Conservation (phyloP, 2,329 filamentous ascomycete species). For the Aspergillus glaucus region DNA sequence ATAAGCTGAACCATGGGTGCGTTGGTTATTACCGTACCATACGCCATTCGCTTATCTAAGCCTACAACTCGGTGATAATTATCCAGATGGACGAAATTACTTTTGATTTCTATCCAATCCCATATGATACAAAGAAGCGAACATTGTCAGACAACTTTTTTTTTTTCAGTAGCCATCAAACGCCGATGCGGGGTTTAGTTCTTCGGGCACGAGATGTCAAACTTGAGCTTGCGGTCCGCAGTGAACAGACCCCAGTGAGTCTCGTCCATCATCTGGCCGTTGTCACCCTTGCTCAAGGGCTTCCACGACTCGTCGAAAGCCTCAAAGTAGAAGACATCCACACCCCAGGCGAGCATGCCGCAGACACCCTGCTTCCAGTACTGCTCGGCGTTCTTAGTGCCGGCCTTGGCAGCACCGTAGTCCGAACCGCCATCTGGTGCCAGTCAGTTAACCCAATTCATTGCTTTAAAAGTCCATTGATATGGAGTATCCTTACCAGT, state of each 20-base stretch:
- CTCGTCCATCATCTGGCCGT: slow-evolving; percentile 57
- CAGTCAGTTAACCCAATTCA: neutral
- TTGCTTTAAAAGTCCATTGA: neutral
- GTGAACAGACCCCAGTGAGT: slow-evolving; percentile 65
- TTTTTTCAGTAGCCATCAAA: too few relatives aligned
- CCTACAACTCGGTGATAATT: neutral
- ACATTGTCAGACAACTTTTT: too few relatives aligned
- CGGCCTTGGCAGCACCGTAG: slow-evolving; percentile 57
- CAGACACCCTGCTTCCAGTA: slow-evolving; percentile 61
- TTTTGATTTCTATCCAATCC: neutral
- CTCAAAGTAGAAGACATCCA: slow-evolving; percentile 68
- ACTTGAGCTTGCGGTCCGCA: slow-evolving; percentile 54
- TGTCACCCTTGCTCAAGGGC: slow-evolving; percentile 56
- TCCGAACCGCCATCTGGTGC: slow-evolving; percentile 49
- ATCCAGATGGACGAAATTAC: neutral
- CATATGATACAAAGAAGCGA: neutral
- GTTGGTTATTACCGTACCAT: slow-evolving; percentile 7
- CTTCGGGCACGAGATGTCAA: slow-evolving; percentile 41
- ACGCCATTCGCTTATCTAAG: slow-evolving; percentile 2
- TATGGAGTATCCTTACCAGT: slow-evolving; percentile 35
- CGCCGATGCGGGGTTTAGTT: too few relatives aligned
- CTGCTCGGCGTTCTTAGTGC: slow-evolving; percentile 50
- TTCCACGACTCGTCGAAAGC: slow-evolving; percentile 70
- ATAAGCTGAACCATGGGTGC: slow-evolving; percentile 18
- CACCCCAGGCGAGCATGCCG: slow-evolving; percentile 57